These are phyloP conservation scores for Moesziomyces globuligerus DNA, from an alignment of 1,284 basidiomycete species.

Conservation along the genomic window DNA sequence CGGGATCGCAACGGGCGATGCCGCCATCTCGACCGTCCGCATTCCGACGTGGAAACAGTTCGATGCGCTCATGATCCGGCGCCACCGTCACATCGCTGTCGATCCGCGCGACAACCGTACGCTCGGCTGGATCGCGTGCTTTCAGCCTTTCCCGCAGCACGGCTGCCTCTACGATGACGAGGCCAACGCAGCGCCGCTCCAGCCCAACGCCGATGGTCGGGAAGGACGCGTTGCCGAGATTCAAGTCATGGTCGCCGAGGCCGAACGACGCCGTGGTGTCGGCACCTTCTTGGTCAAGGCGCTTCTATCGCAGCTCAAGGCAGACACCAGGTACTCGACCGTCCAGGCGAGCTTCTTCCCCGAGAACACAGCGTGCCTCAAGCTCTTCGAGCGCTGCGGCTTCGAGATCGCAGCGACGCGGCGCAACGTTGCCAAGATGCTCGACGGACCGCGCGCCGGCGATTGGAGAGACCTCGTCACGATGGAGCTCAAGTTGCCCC, in stretches of 20 bases:
- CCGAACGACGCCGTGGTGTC: constrained; percentile 23
- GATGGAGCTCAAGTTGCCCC: constrained; percentile 15
- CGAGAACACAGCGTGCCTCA: constrained; percentile 17
- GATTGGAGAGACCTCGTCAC: constrained; percentile 31
- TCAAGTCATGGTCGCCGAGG: constrained; percentile 34
- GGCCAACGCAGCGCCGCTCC: not conserved
- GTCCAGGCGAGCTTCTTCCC: constrained; percentile 38
- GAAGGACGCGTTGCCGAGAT: constrained; percentile 21
- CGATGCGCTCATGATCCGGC: constrained; percentile 38
- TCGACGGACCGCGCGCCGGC: constrained; percentile 27
- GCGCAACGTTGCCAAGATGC: constrained; percentile 22
- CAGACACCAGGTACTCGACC: constrained; percentile 16
- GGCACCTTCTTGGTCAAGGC: constrained; percentile 23
- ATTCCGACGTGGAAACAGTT: constrained; percentile 42
- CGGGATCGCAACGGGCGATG: constrained; percentile 32
- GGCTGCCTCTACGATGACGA: constrained; percentile 8
- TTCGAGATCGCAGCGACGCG: constrained; percentile 7
- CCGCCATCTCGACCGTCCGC: constrained; percentile 19
- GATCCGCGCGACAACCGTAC: constrained; percentile 36
- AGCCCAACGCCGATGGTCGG: constrained; percentile 3
- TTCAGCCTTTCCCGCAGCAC: constrained; percentile 15
- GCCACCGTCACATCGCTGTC: constrained; percentile 37
- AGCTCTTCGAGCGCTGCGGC: constrained; percentile 12
- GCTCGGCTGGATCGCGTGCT: constrained; percentile 37
- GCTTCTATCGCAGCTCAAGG: constrained; percentile 12